Evolutionary conservation across 2,329 filamentous ascomycete genomes (phyloP).

Genomic region (Scopulariopsis brevicaulis): DNA sequence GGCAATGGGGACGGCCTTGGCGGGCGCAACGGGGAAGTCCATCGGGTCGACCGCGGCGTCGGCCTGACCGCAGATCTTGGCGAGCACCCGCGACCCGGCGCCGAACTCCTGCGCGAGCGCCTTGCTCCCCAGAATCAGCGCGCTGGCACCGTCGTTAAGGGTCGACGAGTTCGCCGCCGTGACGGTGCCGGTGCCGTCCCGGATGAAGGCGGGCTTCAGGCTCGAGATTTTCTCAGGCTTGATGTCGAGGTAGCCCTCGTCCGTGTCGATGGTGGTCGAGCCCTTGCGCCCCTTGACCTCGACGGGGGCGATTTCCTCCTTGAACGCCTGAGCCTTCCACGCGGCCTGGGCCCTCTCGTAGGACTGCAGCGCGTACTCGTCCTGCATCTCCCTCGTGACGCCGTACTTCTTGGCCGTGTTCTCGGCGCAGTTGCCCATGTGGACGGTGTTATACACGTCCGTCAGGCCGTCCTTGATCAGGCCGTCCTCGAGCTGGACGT

Average conservation of each 20-base stretch:
- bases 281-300: slow-evolving; percentile 78
- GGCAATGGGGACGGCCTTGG: slow-evolving; percentile 85
- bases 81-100: slow-evolving; percentile 67
- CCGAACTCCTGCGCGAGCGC: slow-evolving; percentile 74
- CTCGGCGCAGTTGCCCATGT: slow-evolving; percentile 97
- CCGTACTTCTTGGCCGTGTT: slow-evolving; percentile 81
- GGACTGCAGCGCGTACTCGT: slow-evolving; percentile 78
- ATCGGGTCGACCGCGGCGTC: slow-evolving; percentile 87
- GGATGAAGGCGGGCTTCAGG: slow-evolving; percentile 83
- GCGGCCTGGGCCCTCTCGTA: slow-evolving; percentile 86
- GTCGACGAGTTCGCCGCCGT: slow-evolving; percentile 92
- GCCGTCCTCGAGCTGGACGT: slow-evolving; percentile 81
- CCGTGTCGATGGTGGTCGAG: slow-evolving; percentile 64
- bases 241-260: slow-evolving; percentile 82
- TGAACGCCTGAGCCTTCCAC: slow-evolving; percentile 73
- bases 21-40: slow-evolving; percentile 87
- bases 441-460: slow-evolving; percentile 93
- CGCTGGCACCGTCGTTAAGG: slow-evolving; percentile 89
- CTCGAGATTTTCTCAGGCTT: slow-evolving; percentile 78
- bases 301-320: slow-evolving; percentile 82
- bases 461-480: slow-evolving; percentile 90
- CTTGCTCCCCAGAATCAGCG: slow-evolving; percentile 74
- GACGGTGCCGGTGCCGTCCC: slow-evolving; percentile 76
- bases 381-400: slow-evolving; percentile 76
- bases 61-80: slow-evolving; percentile 72